A percentile compares a stretch with the other conserved stretches of the same genome.
Conservation (phyloP, 495 filamentous ascomycete species). For the Wilcoxina mikolae region DNA sequence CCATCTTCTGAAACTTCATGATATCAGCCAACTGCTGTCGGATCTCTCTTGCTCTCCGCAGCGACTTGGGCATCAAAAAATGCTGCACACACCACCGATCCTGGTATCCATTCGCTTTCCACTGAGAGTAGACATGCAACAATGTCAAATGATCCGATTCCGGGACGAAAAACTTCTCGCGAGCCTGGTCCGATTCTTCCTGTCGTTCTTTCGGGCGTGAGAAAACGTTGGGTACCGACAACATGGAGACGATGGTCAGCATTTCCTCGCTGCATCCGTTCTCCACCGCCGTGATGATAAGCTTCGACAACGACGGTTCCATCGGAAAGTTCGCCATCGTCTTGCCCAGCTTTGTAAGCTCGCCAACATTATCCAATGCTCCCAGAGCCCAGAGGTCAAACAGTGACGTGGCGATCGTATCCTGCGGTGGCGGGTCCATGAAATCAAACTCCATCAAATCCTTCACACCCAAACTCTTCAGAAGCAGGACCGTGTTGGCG, state of each 20-base stretch:
- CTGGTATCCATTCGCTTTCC: conserved; percentile 77
- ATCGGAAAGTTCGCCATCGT: conserved; percentile 96
- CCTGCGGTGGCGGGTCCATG: conserved; percentile 97
- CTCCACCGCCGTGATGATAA: conserved; percentile 72
- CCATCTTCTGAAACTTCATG: conserved; percentile 87
- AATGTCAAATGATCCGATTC: conserved; percentile 96
- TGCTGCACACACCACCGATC: conserved; percentile 87
- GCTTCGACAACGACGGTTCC: conserved; percentile 75
- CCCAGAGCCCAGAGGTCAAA: conserved; percentile 98
- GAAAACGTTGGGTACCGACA: conserved; percentile 91
- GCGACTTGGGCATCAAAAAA: conserved; percentile 83
- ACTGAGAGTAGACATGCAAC: conserved; percentile 89
- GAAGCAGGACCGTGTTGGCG: conserved; percentile 79
- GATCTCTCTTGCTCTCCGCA: conserved; percentile 83
- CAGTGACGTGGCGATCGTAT: conserved; percentile 90
- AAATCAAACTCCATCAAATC: conserved; percentile 97
- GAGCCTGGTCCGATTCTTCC: conserved; percentile 87
- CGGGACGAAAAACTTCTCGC: conserved; percentile 98
- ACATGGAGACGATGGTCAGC: conserved; percentile 95
- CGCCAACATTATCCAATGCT: conserved; percentile 82
- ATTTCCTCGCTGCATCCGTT: conserved; percentile 95
- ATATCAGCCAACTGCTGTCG: conserved; percentile 87
- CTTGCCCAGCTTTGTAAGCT: conserved; percentile 69
- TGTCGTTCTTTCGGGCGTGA: conserved; percentile 95
- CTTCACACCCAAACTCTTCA: conserved; percentile 89